phyloP scores from a whole-genome alignment of 768 basidiomycete genomes.

The Rhodotorula sphaerocarpa region DNA sequence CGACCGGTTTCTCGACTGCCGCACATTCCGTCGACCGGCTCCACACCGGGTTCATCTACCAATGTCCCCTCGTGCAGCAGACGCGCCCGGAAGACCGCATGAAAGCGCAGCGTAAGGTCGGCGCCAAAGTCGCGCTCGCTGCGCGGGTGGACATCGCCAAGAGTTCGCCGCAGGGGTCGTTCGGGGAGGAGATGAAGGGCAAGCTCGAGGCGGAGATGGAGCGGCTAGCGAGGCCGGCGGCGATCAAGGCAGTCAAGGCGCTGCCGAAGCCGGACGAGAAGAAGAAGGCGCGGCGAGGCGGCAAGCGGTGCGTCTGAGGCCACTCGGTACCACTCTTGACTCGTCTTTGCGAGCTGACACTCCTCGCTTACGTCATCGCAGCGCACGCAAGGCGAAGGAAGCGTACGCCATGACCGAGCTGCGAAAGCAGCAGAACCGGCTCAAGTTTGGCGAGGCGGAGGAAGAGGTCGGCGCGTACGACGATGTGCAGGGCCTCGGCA shows the following conservation, averaged over 20 bases:
- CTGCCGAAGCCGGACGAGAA: constrained; percentile 91
- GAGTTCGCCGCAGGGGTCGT: constrained; percentile 66
- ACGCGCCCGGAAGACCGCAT: constrained; percentile 83
- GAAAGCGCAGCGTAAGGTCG: constrained; percentile 85
- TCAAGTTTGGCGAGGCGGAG: constrained; percentile 90
- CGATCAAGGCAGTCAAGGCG: constrained; percentile 84
- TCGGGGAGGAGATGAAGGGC: constrained; percentile 67
- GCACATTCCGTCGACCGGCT: constrained; percentile 58
- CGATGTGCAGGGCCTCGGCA: constrained; percentile 94
- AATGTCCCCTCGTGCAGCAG: constrained; percentile 74
- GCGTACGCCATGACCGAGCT: constrained; percentile 94
- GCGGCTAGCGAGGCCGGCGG: constrained; percentile 83
- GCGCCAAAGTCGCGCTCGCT: constrained; percentile 81
- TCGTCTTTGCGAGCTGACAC: background rate
- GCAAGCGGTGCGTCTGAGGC: constrained; percentile 63
- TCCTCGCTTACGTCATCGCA: constrained; percentile 41
- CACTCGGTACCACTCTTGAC: background rate
- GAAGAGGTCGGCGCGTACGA: constrained; percentile 94
- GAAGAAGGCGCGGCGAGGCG: constrained; percentile 82
- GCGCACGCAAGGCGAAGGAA: constrained; percentile 96
- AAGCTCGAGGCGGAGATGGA: constrained; percentile 92
- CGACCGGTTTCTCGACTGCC: constrained; percentile 79
- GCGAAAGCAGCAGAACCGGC: constrained; percentile 90
- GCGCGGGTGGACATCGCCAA: constrained; percentile 92
- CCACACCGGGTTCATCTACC: constrained; percentile 95